phyloP scores from a whole-genome alignment of 2,329 filamentous ascomycete genomes.

The Trichoderma guizhouense region DNA sequence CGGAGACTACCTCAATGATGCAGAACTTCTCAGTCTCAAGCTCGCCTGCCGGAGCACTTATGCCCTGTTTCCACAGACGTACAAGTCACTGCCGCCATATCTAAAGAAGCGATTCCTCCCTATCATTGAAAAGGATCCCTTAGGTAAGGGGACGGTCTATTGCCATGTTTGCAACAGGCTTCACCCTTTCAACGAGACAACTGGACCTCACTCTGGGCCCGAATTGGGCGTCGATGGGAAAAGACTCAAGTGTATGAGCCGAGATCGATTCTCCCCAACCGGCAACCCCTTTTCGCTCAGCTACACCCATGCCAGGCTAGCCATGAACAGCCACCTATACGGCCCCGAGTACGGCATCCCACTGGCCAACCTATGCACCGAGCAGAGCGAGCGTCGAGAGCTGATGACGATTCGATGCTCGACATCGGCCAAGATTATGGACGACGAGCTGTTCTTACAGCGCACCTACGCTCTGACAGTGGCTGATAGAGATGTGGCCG shows the following conservation, averaged over 20 bases:
- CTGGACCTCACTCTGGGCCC: constrained; percentile 16
- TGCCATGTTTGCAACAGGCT: constrained; percentile 23
- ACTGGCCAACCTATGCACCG: constrained; percentile 20
- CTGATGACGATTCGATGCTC: constrained; percentile 19
- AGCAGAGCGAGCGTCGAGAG: constrained; percentile 19
- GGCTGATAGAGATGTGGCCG: background rate
- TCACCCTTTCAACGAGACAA: constrained; percentile 20
- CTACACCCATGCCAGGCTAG: constrained; percentile 24
- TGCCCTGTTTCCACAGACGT: constrained; percentile 3
- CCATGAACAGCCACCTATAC: constrained; percentile 25
- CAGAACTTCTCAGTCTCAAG: constrained; percentile 20
- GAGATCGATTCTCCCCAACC: constrained; percentile 22
- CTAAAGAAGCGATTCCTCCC: constrained; percentile 19
- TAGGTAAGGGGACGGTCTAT: constrained; percentile 21
- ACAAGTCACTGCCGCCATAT: constrained; percentile 3
- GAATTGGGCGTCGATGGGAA: background rate
- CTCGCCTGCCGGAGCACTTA: constrained; percentile 21
- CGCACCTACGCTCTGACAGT: constrained; percentile 23
- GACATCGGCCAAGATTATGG: constrained; percentile 21
- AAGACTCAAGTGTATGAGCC: constrained; percentile 15
- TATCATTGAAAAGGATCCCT: constrained; percentile 21
- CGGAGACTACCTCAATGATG: constrained; percentile 22
- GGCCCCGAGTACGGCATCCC: constrained; percentile 23
- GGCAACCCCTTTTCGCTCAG: constrained; percentile 23
- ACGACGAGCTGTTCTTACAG: constrained; percentile 23